Evolutionary conservation across 2,329 filamentous ascomycete species (phyloP).

Genomic region (Coniochaeta prunicola): DNA sequence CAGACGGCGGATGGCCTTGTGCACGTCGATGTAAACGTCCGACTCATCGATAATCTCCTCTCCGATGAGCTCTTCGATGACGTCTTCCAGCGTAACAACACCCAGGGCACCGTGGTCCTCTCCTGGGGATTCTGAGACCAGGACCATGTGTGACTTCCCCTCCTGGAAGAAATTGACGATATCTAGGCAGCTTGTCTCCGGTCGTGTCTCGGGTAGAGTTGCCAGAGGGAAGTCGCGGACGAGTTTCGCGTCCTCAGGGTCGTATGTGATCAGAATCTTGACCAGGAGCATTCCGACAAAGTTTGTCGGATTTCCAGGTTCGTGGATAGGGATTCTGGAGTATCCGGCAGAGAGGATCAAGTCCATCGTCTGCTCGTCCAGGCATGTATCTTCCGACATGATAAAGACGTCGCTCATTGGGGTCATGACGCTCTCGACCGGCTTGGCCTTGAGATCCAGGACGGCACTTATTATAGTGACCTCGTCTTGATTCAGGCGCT

Average conservation of each 20-base stretch:
- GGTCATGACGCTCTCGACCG: conserved; percentile 94
- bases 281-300: conserved; percentile 97
- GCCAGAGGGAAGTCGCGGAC: conserved; percentile 90
- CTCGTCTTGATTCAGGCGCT: conserved; percentile 92
- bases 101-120: conserved; percentile 85
- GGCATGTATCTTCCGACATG: conserved; percentile 87
- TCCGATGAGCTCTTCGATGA: conserved; percentile 97
- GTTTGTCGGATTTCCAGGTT: conserved; percentile 73
- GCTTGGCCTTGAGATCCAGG: conserved; percentile 90
- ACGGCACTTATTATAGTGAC: conserved; percentile 98
- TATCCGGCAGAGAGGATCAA: conserved; percentile 88
- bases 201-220: conserved; percentile 87
- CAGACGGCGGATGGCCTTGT: conserved; percentile 91
- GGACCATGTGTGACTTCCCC: conserved; percentile 97
- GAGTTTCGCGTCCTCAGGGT: conserved; percentile 82
- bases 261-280: conserved; percentile 98
- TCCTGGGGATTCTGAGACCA: conserved; percentile 87
- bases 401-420: conserved; percentile 97
- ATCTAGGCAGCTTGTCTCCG: conserved; percentile 93
- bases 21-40: conserved; percentile 95
- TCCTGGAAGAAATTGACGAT: conserved; percentile 99
- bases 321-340: conserved; percentile 90
- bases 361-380: conserved; percentile 94
- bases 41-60: conserved; percentile 99
- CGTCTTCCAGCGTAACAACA: conserved; percentile 93